Percentiles rank a stretch among this genome's conserved stretches.
Conservation (phyloP, 106 monocot genomes). For the Dioscorea dumetorum region DNA sequence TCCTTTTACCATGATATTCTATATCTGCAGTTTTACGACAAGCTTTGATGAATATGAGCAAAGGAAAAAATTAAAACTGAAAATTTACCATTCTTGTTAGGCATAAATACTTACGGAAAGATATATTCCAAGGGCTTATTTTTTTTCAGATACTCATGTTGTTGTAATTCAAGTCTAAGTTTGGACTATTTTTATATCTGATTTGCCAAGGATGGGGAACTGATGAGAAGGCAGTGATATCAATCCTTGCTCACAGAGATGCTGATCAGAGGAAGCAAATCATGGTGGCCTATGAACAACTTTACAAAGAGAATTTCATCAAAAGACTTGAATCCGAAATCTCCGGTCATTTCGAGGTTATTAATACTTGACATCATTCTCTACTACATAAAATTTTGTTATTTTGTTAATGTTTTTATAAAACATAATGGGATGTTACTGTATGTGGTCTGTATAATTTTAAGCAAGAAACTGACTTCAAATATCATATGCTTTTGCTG, state of each 20-base stretch:
- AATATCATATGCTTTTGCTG: not conserved
- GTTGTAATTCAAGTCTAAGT: not conserved
- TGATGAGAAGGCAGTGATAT: slow-evolving; percentile 79
- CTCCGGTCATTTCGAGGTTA: slow-evolving; percentile 72
- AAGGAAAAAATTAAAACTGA: not conserved
- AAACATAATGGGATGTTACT: not conserved
- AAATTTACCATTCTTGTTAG: not conserved
- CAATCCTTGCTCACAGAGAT: slow-evolving; percentile 63
- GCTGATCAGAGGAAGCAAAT: slow-evolving; percentile 71
- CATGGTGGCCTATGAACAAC: slow-evolving; percentile 51
- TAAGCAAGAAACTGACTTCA: not conserved
- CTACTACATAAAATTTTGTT: not conserved
- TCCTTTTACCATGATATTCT: no score
- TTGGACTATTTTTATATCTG: not conserved
- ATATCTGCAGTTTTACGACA: no score
- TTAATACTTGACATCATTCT: not conserved
- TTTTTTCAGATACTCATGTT: not conserved
- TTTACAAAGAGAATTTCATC: slow-evolving; percentile 66
- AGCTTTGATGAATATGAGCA: no score
- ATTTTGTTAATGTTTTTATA: not conserved
- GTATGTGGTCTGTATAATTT: not conserved
- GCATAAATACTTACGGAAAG: not conserved
- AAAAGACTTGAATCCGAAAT: slow-evolving; percentile 87
- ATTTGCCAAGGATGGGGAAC: slow-evolving; percentile 69
- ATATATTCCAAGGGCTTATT: not conserved